phyloP scores from a whole-genome alignment of 192 early-diverging fungal genomes.

The Umbelopsis ramanniana region DNA sequence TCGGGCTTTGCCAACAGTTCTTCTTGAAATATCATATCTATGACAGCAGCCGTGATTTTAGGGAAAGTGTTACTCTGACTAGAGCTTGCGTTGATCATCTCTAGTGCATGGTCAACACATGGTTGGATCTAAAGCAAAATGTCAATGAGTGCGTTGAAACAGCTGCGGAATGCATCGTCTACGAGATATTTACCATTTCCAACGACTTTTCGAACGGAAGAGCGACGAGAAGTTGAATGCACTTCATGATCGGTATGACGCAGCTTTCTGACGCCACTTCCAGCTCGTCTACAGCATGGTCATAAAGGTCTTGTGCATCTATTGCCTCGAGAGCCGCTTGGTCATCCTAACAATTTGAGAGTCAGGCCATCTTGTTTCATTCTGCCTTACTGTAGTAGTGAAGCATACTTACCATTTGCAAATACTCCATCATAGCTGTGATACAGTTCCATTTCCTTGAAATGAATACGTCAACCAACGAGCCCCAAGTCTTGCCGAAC shows the following conservation, averaged over 20 bases:
- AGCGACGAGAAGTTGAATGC: slow-evolving; percentile 23
- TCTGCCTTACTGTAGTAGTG: neutral
- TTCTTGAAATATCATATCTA: slow-evolving; percentile 36
- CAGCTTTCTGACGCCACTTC: slow-evolving; percentile 35
- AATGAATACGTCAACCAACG: neutral
- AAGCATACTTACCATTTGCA: neutral
- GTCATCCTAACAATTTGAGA: neutral
- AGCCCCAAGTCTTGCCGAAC: slow-evolving; percentile 12
- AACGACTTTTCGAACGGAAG: slow-evolving; percentile 31
- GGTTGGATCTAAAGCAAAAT: slow-evolving; percentile 19
- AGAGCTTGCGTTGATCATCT: slow-evolving; percentile 30
- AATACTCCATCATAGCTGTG: neutral
- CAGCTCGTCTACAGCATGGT: slow-evolving; percentile 33
- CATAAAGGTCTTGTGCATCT: slow-evolving; percentile 22
- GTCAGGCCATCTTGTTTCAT: neutral
- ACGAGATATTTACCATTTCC: slow-evolving; percentile 10
- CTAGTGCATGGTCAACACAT: slow-evolving; percentile 31
- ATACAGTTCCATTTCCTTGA: slow-evolving; percentile 17
- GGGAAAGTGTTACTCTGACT: slow-evolving; percentile 35
- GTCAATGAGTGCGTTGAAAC: neutral
- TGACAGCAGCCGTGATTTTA: slow-evolving; percentile 24
- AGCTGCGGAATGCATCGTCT: neutral
- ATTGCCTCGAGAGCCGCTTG: neutral
- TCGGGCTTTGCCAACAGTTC: slow-evolving; percentile 20
- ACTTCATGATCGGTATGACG: slow-evolving; percentile 31